Evolutionary conservation across 2,329 filamentous ascomycete genomes (phyloP).

Genomic region (Colletotrichum sp.): DNA sequence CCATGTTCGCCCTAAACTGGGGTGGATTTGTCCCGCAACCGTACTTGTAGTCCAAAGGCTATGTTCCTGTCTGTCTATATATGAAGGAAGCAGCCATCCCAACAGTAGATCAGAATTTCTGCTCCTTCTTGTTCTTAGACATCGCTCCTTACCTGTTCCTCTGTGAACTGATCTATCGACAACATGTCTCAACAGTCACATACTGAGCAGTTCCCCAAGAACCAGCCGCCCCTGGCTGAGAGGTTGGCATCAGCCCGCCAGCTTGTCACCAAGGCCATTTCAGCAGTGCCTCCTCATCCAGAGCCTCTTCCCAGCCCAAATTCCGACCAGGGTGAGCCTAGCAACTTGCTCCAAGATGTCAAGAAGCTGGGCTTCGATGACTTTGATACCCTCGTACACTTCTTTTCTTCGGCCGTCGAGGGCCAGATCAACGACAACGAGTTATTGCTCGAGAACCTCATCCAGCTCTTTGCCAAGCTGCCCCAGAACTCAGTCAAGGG

Average conservation of each 20-base stretch:
- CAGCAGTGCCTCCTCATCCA: neutral
- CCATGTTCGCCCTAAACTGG: neutral
- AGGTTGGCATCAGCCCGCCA: conserved; percentile 11
- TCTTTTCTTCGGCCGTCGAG: conserved; percentile 13
- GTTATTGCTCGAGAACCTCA: conserved; percentile 21
- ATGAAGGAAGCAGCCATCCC: neutral
- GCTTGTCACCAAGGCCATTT: conserved; percentile 5
- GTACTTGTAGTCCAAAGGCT: too few relatives aligned
- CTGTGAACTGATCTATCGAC: neutral
- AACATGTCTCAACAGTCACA: neutral
- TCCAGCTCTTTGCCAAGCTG: conserved; percentile 22
- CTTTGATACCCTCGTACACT: conserved; percentile 20
- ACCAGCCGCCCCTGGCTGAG: conserved; percentile 8
- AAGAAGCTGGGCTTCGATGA: conserved; percentile 24
- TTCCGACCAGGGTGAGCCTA: neutral
- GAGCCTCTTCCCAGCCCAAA: neutral
- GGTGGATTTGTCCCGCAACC: neutral
- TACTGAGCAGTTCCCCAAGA: conserved; percentile 9
- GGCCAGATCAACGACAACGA: conserved; percentile 21
- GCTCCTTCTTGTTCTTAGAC: neutral
- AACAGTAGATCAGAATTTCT: too few relatives aligned
- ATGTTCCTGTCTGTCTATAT: neutral
- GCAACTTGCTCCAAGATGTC: conserved; percentile 17
- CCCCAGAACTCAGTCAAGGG: conserved; percentile 18
- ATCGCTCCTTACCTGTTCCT: neutral